A percentile compares a stretch with the other conserved stretches of the same genome.
Evolutionary conservation across 2,329 filamentous ascomycete genomes (phyloP).

Genomic region (Colletotrichum lindemuthianum): DNA sequence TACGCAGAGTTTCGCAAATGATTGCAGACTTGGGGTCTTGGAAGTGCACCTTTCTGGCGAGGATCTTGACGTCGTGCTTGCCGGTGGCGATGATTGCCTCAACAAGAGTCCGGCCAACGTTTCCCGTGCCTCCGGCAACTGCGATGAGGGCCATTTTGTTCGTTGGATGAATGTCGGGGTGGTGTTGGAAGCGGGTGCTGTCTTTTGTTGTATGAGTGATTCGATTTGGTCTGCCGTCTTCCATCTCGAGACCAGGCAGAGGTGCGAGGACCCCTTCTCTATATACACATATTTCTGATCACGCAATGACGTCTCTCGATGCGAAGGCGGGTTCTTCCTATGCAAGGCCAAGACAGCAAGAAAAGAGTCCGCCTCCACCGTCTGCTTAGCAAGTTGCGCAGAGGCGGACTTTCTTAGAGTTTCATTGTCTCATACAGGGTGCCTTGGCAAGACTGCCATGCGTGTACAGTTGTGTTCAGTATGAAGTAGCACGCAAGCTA

Average conservation of each 20-base stretch:
- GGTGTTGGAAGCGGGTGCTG: neutral
- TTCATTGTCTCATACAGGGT: neutral
- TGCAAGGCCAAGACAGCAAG: neutral
- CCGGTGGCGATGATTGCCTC: slow-evolving; percentile 49
- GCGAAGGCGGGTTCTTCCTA: too few relatives aligned
- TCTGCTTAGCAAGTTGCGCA: too few relatives aligned
- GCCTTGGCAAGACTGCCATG: too few relatives aligned
- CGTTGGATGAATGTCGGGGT: neutral
- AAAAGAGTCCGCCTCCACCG: too few relatives aligned
- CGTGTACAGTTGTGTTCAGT: too few relatives aligned
- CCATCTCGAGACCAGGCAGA: too few relatives aligned
- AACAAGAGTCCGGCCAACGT: slow-evolving; percentile 57
- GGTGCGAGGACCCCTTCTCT: too few relatives aligned
- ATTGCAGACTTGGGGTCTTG: neutral
- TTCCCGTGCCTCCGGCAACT: slow-evolving; percentile 57
- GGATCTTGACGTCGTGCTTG: slow-evolving; percentile 51
- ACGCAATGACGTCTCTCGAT: too few relatives aligned
- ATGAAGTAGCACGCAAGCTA: too few relatives aligned
- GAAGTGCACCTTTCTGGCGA: slow-evolving; percentile 51
- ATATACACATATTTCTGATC: too few relatives aligned
- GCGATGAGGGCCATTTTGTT: slow-evolving; percentile 46
- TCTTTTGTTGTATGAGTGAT: neutral
- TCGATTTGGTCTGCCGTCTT: neutral
- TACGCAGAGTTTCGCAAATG: too few relatives aligned
- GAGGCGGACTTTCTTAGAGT: neutral